Conservation (phyloP, 2,329 filamentous ascomycete genomes). For the Colletotrichum aenigma region DNA sequence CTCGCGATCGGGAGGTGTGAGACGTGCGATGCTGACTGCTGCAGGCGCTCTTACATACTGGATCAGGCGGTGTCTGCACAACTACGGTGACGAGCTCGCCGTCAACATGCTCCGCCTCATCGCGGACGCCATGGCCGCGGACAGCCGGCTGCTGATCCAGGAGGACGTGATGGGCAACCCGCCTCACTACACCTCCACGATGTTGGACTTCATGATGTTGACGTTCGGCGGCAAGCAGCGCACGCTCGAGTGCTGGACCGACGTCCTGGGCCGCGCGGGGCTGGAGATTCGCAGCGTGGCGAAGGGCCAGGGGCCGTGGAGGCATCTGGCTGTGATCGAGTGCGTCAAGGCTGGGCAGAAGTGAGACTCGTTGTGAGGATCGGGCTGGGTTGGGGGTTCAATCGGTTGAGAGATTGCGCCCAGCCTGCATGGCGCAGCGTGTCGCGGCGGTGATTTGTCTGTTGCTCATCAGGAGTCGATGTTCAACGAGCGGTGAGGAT, state of each 20-base stretch:
- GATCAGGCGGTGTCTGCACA: slow-evolving; percentile 41
- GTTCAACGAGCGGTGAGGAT: not conserved
- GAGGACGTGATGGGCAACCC: slow-evolving; percentile 33
- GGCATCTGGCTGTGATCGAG: slow-evolving; percentile 23
- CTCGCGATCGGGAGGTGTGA: not conserved
- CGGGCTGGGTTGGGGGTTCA: not conserved
- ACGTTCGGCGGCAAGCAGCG: slow-evolving; percentile 37
- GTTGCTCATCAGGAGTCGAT: not conserved
- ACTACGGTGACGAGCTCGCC: slow-evolving; percentile 36
- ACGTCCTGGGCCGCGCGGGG: slow-evolving; percentile 27
- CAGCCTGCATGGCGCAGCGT: not conserved
- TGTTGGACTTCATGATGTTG: slow-evolving; percentile 35
- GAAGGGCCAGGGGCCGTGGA: slow-evolving; percentile 16
- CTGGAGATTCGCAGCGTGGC: slow-evolving; percentile 28
- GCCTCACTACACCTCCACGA: slow-evolving; percentile 26
- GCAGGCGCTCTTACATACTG: slow-evolving; percentile 39
- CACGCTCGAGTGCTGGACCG: slow-evolving; percentile 27
- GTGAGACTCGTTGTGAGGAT: not conserved
- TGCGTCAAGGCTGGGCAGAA: slow-evolving; percentile 13
- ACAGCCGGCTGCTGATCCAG: slow-evolving; percentile 36
- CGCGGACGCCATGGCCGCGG: slow-evolving; percentile 30
- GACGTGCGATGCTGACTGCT: not conserved
- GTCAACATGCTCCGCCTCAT: slow-evolving; percentile 34
- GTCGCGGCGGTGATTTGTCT: not conserved
- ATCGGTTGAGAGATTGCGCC: not conserved